Base-by-base conservation (phyloP, 257 asterid genomes). In the Primulina tabacum region DNA sequence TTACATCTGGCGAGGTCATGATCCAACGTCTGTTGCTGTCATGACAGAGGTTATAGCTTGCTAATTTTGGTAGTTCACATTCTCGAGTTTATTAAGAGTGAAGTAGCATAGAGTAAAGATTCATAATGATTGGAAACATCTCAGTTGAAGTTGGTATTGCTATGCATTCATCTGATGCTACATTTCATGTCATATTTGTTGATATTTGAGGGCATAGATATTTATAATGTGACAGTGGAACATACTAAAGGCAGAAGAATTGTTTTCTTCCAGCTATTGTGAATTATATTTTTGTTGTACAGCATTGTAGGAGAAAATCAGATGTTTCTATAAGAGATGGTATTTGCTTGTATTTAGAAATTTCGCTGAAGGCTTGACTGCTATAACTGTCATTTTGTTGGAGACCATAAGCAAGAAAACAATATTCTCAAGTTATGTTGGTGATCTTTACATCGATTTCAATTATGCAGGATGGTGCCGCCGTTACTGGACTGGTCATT, bases 1-100 rank as follows among this genome's bases (percentile, higher is more conserved):
- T 73, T 94, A 94, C 80, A 83, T 89, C 38, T 94, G 96, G 97
- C 90, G 99, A 69, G 99, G 97, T 76, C 97, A 94, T 78, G 97
- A 91, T 79, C 99, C 97, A 63, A 94, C 99, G 20, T 77, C 97
- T 69, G 97, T 90, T 76, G 99, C 97, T 60, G 99, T 94, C 75
- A 94, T 94, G 99, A 91, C 99, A 74, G 97, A 94, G 99, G 99
- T 93, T 65, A 77, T 75, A 18, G 34, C 68, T 75, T 58, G 29
- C 68, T 37, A 30, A 35, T 73, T 64, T 75, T 77, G 65, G 74
- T 43, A 35, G 33, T 76, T 69, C 21, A 32, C 53, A 11, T 78
- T 21, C 29, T 72, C 21, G 62, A 43, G 14, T 7, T 62, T n/a
- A 8, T 33, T 62, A 2, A 62, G 20, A 17, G 37, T 21, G 50